Evolutionary conservation across 352 stramenopile species (phyloP).

Genomic region (Phytopythium ostracodes): DNA sequence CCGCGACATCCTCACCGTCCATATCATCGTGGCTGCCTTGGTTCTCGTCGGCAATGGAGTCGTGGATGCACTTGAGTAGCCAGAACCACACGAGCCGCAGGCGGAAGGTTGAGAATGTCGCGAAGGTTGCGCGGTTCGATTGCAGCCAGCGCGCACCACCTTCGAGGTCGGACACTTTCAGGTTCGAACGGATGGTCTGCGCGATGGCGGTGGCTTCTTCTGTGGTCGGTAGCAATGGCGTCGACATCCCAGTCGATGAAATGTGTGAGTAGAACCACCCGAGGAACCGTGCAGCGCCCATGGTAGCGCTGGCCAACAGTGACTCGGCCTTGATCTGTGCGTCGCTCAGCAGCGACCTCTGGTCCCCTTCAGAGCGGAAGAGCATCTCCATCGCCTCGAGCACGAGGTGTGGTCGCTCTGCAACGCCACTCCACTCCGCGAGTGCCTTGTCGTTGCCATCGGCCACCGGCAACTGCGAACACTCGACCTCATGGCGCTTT

Average conservation of each 20-base stretch:
- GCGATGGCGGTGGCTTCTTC: conserved; percentile 18
- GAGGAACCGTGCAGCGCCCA: conserved; percentile 23
- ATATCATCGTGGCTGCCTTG: neutral
- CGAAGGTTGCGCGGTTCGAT: conserved; percentile 35
- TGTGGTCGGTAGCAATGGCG: conserved; percentile 1
- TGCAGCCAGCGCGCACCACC: conserved; percentile 35
- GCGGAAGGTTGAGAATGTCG: conserved; percentile 19
- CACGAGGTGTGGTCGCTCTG: conserved; percentile 20
- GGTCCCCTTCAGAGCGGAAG: conserved; percentile 18
- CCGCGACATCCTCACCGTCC: neutral
- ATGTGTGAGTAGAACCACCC: conserved; percentile 46
- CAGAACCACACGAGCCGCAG: conserved; percentile 60
- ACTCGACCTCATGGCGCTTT: neutral
- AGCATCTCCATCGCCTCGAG: conserved; percentile 22
- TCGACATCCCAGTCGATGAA: neutral
- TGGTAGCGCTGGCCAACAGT: neutral
- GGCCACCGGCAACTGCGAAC: neutral
- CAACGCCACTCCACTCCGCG: conserved; percentile 28
- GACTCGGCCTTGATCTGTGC: conserved; percentile 12
- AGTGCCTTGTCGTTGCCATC: neutral
- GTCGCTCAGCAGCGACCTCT: conserved; percentile 14
- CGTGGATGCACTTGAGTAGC: conserved; percentile 36
- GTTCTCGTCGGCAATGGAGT: conserved; percentile 5
- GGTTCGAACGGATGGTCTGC: conserved; percentile 15
- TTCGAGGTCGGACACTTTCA: conserved; percentile 15